Base-by-base conservation (phyloP, 2,329 filamentous ascomycete species). In the Fusarium oxysporum region DNA sequence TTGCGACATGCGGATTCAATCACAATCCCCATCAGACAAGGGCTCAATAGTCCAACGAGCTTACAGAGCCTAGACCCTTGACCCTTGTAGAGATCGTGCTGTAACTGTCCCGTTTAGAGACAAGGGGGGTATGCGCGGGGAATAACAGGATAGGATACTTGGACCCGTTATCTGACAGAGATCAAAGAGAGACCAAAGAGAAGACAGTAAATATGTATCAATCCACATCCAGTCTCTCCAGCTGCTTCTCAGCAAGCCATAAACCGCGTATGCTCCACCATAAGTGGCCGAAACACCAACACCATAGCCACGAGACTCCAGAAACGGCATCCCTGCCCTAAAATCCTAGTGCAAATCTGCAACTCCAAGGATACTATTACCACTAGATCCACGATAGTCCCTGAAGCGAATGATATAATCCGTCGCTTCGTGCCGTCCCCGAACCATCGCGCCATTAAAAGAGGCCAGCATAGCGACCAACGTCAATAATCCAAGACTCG, bases 351-450 rank as follows among this genome's bases (percentile, higher is more conserved):
- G 60, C 43, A 69, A 70, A 73, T 59, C 66, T 73, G 61, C 53
- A 50, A 44, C 47, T 66, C 28, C 70, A 71, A 55, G 70, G 66
- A 58, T 71, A n/a, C n/a, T 32, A 51, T n/a, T 41, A 53, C 45
- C 48, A 47, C 44, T 61, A 73, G 56, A 54, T 48, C 58, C 66
- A 54, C 55, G 62, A 68, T 73, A 73, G 68, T 71, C 44, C 64
- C 67, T 55, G 25, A 64, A 62, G 58, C 57, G 51, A 68, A 41
- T 25, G 16, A 44, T 25, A 30, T 6, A 35, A 47, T 25, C 13
- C n/a, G 35, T 38, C 28, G 37, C 37, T 33, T 30, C 35, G 38
- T 50, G 33, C 48, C 64, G 64, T 51, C 23, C 43, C 65, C 59
- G 51, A 63, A 44, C 23, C 30, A 21, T 40, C 47, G n/a, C 23